Conservation (phyloP, 164 flowering plant species). For the Sextonia rubra region DNA sequence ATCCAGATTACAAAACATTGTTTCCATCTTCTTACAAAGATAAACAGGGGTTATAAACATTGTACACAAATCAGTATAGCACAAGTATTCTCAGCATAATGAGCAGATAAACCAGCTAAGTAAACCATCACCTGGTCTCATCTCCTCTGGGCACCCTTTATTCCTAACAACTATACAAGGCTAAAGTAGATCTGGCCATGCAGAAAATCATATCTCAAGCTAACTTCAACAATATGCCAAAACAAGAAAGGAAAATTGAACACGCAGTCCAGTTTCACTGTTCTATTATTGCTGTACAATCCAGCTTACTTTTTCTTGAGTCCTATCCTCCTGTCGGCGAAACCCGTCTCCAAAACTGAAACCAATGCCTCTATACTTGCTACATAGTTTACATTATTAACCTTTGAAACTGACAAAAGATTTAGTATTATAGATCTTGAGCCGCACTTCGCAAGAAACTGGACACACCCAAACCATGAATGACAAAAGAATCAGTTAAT, state of each 20-base stretch:
- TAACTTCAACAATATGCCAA: too few species aligned
- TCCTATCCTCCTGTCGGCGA: not conserved
- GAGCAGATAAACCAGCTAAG: not conserved
- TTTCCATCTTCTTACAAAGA: too few species aligned
- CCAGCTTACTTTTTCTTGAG: not conserved
- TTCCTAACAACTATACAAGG: not conserved
- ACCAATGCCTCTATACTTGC: constrained; percentile 9
- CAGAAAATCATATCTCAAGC: constrained; percentile 6
- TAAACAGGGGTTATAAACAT: not conserved
- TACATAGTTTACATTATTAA: constrained; percentile 24
- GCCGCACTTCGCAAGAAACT: not conserved
- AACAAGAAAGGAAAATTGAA: not conserved
- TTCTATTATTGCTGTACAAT: constrained; percentile 13
- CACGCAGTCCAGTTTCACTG: not conserved
- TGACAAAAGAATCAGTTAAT: not conserved
- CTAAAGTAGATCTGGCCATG: not conserved
- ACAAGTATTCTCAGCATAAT: constrained; percentile 2
- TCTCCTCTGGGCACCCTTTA: not conserved
- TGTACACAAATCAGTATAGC: not conserved
- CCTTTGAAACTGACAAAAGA: constrained; percentile 3
- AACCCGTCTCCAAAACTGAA: constrained; percentile 1
- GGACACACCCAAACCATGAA: not conserved
- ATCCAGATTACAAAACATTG: too few species aligned
- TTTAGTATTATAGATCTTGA: not conserved
- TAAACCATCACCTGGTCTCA: not conserved